phyloP scores from a whole-genome alignment of 163 green algal genomes.

The Scenedesmus sp. region DNA sequence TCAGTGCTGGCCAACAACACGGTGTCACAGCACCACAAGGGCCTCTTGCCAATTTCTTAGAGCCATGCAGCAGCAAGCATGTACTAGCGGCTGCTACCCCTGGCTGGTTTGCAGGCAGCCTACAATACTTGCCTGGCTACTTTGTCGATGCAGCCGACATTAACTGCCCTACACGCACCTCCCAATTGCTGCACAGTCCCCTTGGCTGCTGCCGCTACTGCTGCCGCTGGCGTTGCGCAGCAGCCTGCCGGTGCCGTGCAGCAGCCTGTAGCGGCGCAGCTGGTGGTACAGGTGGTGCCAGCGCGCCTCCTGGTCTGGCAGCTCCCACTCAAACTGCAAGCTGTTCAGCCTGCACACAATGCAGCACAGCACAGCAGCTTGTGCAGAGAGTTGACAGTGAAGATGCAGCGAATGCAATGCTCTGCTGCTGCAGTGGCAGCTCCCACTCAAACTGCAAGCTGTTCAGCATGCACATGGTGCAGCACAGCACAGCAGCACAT shows the following conservation, averaged over 20 bases:
- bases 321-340: constrained; percentile 53
- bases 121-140: no score
- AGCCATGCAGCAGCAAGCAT: no score
- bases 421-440: neutral
- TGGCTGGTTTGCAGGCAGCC: no score
- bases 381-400: neutral
- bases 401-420: neutral
- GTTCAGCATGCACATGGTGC: constrained; percentile 33
- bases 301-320: constrained; percentile 50
- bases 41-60: no score
- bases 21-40: no score
- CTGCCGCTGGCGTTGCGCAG: neutral
- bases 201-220: neutral
- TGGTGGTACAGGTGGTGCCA: constrained; percentile 59
- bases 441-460: constrained; percentile 54
- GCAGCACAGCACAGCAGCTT: neutral
- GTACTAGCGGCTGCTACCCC: neutral
- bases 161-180: constrained; percentile 7
- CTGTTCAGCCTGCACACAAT: constrained; percentile 42
- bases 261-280: constrained; percentile 48
- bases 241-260: constrained; percentile 46
- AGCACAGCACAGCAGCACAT: neutral
- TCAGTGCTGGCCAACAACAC: no score
- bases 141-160: neutral
- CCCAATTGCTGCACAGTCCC: constrained; percentile 20